Conservation (phyloP, 257 asterid species). For the Handroanthus guayacan region DNA sequence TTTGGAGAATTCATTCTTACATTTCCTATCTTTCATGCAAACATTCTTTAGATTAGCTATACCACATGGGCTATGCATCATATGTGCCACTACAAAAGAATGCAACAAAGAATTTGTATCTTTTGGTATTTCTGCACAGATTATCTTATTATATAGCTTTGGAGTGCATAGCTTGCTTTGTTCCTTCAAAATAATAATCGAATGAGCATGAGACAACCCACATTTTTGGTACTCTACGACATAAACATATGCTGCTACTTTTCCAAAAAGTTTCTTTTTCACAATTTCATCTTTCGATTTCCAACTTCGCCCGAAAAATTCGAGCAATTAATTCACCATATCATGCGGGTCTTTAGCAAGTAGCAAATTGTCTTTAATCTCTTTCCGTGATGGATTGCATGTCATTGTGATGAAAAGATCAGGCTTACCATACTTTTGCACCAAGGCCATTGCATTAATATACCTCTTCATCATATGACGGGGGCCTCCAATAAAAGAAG, state of each 20-base stretch:
- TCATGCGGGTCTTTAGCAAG: background rate
- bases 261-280: background rate
- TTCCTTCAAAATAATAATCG: background rate
- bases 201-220: background rate
- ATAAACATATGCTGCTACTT: background rate
- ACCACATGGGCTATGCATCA: background rate
- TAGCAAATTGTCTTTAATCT: no score
- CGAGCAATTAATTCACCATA: background rate
- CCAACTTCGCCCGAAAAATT: background rate
- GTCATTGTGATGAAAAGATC: no score
- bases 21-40: background rate
- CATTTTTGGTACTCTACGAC: background rate
- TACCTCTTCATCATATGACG: no score
- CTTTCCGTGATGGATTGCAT: background rate
- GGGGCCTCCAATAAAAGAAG: no score
- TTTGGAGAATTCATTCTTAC: background rate
- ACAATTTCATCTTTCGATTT: background rate
- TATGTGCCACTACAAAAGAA: background rate
- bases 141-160: background rate
- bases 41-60: background rate
- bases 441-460: no score
- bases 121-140: background rate
- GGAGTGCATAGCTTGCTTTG: background rate
- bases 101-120: background rate
- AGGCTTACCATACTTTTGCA: no score